Evolutionary conservation across 768 basidiomycete genomes (phyloP).

Genomic region (Leccinum pellstonianum): DNA sequence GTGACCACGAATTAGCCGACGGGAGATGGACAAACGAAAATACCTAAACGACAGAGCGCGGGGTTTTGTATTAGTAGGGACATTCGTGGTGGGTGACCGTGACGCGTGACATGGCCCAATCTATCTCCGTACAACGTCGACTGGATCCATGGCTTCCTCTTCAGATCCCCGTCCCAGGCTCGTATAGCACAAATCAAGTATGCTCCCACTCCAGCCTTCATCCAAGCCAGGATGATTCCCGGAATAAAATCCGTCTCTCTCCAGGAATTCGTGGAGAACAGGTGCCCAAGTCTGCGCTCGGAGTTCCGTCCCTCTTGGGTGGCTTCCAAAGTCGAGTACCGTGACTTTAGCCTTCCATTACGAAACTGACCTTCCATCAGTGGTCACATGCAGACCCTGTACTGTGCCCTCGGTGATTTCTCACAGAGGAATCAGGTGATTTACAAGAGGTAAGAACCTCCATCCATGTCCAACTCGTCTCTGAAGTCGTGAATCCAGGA

Average conservation of each 20-base stretch:
- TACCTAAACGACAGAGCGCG: conserved; percentile 46
- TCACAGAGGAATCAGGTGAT: conserved; percentile 2
- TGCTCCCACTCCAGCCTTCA: conserved; percentile 18
- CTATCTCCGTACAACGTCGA: neutral
- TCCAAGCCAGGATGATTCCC: conserved; percentile 14
- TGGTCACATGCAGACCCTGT: conserved; percentile 34
- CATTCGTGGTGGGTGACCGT: conserved; percentile 23
- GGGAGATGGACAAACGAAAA: conserved; percentile 6
- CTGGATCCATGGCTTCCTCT: conserved; percentile 21
- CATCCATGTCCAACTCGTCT: too few species aligned
- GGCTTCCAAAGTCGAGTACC: conserved; percentile 31
- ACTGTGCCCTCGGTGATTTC: conserved; percentile 20
- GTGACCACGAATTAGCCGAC: conserved; percentile 15
- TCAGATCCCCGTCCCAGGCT: conserved; percentile 12
- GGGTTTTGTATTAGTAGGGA: conserved; percentile 40
- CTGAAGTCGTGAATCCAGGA: too few species aligned
- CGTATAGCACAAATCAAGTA: conserved; percentile 22
- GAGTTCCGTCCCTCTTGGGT: conserved; percentile 32
- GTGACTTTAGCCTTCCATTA: too few species aligned
- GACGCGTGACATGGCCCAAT: conserved; percentile 14
- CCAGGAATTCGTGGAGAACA: conserved; percentile 31
- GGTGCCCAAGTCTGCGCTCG: conserved; percentile 29
- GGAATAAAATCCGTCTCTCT: conserved; percentile 22
- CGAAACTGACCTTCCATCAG: conserved; percentile 21
- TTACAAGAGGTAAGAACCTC: conserved; percentile 29